phyloP scores from a whole-genome alignment of 495 filamentous ascomycete genomes.

The Aspergillus ostianus region DNA sequence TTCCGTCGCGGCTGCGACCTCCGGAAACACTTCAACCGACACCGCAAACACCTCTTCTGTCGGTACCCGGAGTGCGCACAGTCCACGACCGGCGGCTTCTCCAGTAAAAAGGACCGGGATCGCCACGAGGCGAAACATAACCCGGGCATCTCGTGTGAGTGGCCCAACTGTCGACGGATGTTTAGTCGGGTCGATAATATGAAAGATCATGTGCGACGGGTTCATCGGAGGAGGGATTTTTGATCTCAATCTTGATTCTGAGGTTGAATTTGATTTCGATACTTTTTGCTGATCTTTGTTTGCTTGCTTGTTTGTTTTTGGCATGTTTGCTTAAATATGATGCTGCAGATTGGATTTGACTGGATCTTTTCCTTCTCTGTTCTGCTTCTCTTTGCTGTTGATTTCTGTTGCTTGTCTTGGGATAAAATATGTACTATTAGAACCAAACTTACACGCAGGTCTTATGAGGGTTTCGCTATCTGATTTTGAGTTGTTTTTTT shows the following conservation, averaged over 20 bases:
- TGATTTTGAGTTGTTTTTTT: no score
- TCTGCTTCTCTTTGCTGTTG: not conserved
- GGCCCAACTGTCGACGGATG: slow-evolving; percentile 55
- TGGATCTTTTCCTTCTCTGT: not conserved
- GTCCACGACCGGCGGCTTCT: slow-evolving; percentile 55
- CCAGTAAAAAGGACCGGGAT: slow-evolving; percentile 61
- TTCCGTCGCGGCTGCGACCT: slow-evolving; percentile 64
- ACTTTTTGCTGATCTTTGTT: not conserved
- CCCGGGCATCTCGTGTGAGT: slow-evolving; percentile 56
- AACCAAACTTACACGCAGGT: not conserved
- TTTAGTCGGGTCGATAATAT: slow-evolving; percentile 68
- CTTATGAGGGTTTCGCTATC: no score
- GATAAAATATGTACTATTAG: not conserved
- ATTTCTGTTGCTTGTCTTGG: no score
- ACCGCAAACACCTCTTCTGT: slow-evolving; percentile 62
- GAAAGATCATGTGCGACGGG: slow-evolving; percentile 55
- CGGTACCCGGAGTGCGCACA: slow-evolving; percentile 60
- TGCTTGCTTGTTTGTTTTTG: not conserved
- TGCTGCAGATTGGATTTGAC: not conserved
- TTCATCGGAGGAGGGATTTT: slow-evolving; percentile 33
- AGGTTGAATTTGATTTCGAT: no score
- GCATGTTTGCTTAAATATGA: not conserved
- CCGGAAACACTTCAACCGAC: slow-evolving; percentile 63
- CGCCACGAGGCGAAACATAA: slow-evolving; percentile 64
- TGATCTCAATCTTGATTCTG: slow-evolving; percentile 1